Base-by-base conservation (phyloP, 2,329 filamentous ascomycete genomes). In the Botrytis galanthina region DNA sequence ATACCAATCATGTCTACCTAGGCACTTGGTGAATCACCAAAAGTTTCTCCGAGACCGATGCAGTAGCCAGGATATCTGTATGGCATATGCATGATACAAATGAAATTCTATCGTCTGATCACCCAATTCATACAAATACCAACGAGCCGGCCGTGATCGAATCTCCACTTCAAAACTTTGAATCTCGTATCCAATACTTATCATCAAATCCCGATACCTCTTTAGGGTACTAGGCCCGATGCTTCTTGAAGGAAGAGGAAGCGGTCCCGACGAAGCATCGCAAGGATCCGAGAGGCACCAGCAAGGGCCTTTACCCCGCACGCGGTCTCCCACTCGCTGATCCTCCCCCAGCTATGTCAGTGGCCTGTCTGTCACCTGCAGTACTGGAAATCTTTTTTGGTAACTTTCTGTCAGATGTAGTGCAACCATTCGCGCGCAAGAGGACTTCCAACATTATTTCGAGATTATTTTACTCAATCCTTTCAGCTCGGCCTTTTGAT, bases 361-460 rank as follows among this genome's bases (percentile, higher is more conserved):
- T 63, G 37, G 61, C 37, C 61, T 42, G 46, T 39, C 66, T 42
- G 35, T 68, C 35, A 68, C 37, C 48, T 68, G 66, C 66, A 68
- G 66, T 14, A 20, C 39, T 42, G 48, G 35, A 68, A 68, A 57
- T 51, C 51, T 29, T 68, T 57, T 68, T 67, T n/a, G 64, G 64
- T 54, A 39, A 39, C 42, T 8, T 39, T 54, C 48, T 42, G 48
- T 68, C 35, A 57, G 35, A 68, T 68, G 35, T 57, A 51, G 48
- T 57, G 66, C 54, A 68, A 42, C 66, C 48, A 68, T 68, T 68
- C 66, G 66, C 66, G 66, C 66, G 66, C 66, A 68, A 68, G 48
- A 57, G 54, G 35, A 42, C 4, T 16, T 12, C 29, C 64, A 57
- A 67, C 32, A 54, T 68, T 29, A 42, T 57, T 42, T 68, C 10